These are phyloP conservation scores for Ochetophila trinervis DNA, from an alignment of 306 rosid species.

Conservation along the genomic window DNA sequence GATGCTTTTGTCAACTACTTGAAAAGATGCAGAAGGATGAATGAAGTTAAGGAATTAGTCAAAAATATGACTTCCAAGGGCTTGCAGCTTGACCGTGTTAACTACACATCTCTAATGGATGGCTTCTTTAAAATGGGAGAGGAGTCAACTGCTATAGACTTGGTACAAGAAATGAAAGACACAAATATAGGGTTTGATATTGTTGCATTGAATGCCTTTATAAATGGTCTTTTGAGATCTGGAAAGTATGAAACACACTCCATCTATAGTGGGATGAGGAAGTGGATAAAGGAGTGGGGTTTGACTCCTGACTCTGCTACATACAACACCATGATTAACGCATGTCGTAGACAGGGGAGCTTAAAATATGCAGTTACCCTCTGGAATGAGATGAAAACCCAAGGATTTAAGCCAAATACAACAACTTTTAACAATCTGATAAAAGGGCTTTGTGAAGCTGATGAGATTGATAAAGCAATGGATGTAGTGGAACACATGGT, in stretches of 20 bases:
- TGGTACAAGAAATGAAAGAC: constrained; percentile 74
- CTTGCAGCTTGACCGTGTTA: constrained; percentile 62
- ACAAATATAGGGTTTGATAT: constrained; percentile 58
- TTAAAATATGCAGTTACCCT: constrained; percentile 52
- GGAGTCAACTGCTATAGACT: constrained; percentile 54
- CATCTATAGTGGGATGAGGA: constrained; percentile 57
- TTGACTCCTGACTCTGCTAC: constrained; percentile 74
- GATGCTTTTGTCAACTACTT: constrained; percentile 74
- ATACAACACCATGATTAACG: constrained; percentile 65
- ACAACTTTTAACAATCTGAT: constrained; percentile 60
- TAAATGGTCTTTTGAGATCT: constrained; percentile 66
- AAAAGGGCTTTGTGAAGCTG: constrained; percentile 60
- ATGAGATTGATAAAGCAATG: constrained; percentile 55
- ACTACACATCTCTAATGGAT: constrained; percentile 78
- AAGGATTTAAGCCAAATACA: constrained; percentile 51
- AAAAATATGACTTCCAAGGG: constrained; percentile 57
- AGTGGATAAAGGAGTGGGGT: constrained; percentile 66
- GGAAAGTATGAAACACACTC: constrained; percentile 67
- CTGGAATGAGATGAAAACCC: constrained; percentile 79
- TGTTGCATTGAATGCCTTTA: constrained; percentile 77
- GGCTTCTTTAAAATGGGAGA: constrained; percentile 68
- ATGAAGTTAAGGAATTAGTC: constrained; percentile 55
- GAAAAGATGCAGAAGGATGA: constrained; percentile 66
- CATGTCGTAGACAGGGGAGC: constrained; percentile 57
- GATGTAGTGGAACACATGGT: constrained; percentile 59